Conservation (phyloP, 495 filamentous ascomycete species). For the Chaetomium fimeti region DNA sequence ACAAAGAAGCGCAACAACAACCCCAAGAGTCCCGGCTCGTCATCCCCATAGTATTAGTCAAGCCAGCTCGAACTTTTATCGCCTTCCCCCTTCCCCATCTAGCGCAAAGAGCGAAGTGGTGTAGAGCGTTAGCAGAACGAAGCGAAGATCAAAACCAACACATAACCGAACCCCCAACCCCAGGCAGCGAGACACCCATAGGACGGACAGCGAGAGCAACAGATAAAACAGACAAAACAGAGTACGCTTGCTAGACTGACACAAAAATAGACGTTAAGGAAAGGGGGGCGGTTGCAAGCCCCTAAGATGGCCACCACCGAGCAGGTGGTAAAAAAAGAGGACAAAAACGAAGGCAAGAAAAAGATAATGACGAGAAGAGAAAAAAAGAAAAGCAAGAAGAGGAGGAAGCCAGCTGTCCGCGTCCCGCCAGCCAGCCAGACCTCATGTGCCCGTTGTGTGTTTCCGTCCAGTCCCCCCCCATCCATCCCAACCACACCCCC, state of each 20-base stretch:
- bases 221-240: not conserved
- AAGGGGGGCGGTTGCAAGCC: not conserved
- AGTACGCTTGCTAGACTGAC: too few species aligned
- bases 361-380: not conserved
- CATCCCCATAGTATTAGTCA: conserved; percentile 12
- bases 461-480: conserved; percentile 3
- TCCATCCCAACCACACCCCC: not conserved
- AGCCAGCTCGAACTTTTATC: conserved; percentile 12
- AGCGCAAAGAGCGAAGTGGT: not conserved
- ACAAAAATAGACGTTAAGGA: not conserved
- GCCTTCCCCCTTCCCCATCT: not conserved
- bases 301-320: not conserved
- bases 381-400: not conserved
- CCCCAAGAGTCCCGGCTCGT: not conserved
- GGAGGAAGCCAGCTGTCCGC: not conserved
- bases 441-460: conserved; percentile 7
- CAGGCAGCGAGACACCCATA: not conserved
- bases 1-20: conserved; percentile 6
- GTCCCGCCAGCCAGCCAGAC: not conserved
- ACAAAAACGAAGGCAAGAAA: conserved; percentile 5
- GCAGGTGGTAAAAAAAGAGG: not conserved
- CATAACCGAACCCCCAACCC: conserved; percentile 1
- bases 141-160: not conserved
- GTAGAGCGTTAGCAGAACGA: not conserved
- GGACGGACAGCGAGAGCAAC: not conserved